Evolutionary conservation across 768 basidiomycete species (phyloP).

Genomic region (Fomitopsis pulvina): DNA sequence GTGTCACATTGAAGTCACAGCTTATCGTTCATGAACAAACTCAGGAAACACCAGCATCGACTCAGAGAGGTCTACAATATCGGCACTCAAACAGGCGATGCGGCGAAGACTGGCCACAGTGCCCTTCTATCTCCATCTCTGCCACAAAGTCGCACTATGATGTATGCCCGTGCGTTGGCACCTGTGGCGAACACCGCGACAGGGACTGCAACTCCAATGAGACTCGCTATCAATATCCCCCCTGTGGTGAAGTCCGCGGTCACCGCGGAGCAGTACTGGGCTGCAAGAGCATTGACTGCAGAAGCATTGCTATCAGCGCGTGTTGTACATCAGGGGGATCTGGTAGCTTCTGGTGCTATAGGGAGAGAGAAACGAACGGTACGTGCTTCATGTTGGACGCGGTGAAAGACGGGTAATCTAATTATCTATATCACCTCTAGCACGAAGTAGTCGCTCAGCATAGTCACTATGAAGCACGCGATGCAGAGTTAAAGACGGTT

Average conservation of each 20-base stretch:
- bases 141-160: slow-evolving; percentile 14
- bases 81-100: neutral
- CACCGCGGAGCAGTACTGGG: slow-evolving; percentile 55
- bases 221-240: neutral
- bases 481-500: slow-evolving; percentile 42
- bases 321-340: slow-evolving; percentile 41
- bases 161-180: slow-evolving; percentile 8
- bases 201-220: neutral
- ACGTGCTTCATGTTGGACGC: slow-evolving; percentile 9
- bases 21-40: slow-evolving; percentile 2
- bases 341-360: slow-evolving; percentile 32
- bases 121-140: neutral
- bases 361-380: slow-evolving; percentile 46
- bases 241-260: slow-evolving; percentile 3
- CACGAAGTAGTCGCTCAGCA: slow-evolving; percentile 34
- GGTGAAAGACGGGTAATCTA: slow-evolving; percentile 1
- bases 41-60: neutral
- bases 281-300: slow-evolving; percentile 55
- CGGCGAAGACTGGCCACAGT: neutral
- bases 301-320: slow-evolving; percentile 52
- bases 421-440: slow-evolving; percentile 22
- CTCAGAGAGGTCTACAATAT: too few species aligned
- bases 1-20: too few species aligned
- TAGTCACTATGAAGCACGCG: slow-evolving; percentile 39
- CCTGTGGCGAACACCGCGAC: neutral